Evolutionary conservation across 2,329 filamentous ascomycete species (phyloP).

Genomic region (Alternaria brassicae): DNA sequence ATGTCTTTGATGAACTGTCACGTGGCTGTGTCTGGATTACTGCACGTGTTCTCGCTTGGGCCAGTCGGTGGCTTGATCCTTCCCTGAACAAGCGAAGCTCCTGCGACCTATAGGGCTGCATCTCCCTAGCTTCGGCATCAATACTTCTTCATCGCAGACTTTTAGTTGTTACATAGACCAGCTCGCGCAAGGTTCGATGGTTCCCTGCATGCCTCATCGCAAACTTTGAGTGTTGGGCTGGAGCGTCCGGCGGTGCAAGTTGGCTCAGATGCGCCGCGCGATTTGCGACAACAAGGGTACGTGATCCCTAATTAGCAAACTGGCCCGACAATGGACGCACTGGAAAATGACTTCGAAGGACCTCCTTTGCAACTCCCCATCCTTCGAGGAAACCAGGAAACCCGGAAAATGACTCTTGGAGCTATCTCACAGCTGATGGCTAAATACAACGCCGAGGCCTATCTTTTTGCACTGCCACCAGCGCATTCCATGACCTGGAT

Average conservation of each 20-base stretch:
- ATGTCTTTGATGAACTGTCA: neutral
- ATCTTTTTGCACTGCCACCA: conserved; percentile 13
- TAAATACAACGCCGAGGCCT: conserved; percentile 1
- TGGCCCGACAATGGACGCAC: neutral
- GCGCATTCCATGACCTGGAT: conserved; percentile 14
- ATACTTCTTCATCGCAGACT: neutral
- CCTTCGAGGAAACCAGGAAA: neutral
- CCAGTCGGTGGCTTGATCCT: neutral
- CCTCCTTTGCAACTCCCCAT: neutral
- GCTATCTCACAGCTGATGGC: conserved; percentile 6
- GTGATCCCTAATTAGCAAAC: conserved; percentile 1
- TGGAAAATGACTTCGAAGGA: neutral
- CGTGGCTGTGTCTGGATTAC: neutral
- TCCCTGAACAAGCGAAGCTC: neutral
- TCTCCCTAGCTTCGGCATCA: neutral
- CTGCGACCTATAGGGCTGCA: neutral
- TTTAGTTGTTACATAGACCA: neutral
- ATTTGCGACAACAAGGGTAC: neutral
- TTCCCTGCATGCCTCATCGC: neutral
- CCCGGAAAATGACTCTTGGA: conserved; percentile 10
- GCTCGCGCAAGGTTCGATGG: neutral
- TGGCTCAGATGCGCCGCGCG: conserved; percentile 7
- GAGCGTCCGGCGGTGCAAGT: neutral
- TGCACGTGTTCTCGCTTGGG: conserved; percentile 12
- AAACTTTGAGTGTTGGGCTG: neutral